Percentiles rank a stretch among this genome's conserved stretches.
Conservation (phyloP, 768 basidiomycete species). For the Serendipita sp. region DNA sequence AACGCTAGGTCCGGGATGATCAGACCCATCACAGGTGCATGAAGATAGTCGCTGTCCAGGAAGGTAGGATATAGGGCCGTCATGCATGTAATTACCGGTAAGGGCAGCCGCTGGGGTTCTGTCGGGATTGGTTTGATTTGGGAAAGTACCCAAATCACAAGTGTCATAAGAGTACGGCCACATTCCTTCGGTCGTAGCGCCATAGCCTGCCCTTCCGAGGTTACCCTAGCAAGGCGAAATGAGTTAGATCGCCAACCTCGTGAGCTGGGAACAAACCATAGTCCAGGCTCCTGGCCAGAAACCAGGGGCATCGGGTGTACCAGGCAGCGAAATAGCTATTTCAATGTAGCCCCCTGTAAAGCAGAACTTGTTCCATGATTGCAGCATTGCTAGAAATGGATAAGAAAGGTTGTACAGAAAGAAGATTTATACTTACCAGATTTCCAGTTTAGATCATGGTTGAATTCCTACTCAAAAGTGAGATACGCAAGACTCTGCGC, state of each 20-base stretch:
- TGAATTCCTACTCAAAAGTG: neutral
- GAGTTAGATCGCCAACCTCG: neutral
- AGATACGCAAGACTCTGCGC: neutral
- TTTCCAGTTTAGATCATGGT: constrained; percentile 11
- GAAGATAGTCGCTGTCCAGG: constrained; percentile 61
- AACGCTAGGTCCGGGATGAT: constrained; percentile 22
- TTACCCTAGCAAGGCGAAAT: constrained; percentile 10
- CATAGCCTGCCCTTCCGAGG: constrained; percentile 16
- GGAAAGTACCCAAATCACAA: constrained; percentile 78
- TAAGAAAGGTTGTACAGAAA: neutral
- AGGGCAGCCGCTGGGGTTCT: constrained; percentile 42
- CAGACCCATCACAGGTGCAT: constrained; percentile 24
- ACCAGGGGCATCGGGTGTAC: constrained; percentile 11
- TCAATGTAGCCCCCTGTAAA: constrained; percentile 16
- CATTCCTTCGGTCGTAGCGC: constrained; percentile 10
- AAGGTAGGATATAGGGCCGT: constrained; percentile 46
- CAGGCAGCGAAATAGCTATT: constrained; percentile 13
- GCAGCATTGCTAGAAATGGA: constrained; percentile 14
- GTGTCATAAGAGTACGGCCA: constrained; percentile 18
- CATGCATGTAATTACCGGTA: constrained; percentile 20
- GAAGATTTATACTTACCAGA: neutral
- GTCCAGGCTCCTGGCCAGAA: constrained; percentile 16
- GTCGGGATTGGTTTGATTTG: constrained; percentile 52
- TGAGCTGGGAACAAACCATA: constrained; percentile 9
- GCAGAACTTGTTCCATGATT: constrained; percentile 19